Base-by-base conservation (phyloP, 1,284 basidiomycete species). In the Sphaerobolus stellatus region DNA sequence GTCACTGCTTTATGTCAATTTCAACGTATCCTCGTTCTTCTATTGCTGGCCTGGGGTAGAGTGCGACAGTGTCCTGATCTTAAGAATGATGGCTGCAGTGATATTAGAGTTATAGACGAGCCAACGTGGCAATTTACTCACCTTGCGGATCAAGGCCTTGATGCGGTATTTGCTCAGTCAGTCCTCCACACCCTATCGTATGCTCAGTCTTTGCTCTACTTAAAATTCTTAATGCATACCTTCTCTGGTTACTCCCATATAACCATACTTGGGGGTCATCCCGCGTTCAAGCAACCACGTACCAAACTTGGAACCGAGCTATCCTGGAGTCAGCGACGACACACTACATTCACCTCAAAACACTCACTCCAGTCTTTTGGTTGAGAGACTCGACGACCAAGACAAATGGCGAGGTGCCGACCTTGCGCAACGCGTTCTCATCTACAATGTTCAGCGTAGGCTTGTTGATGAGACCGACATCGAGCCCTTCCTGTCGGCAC, bases 381-480 rank as follows among this genome's bases (percentile, higher is more conserved):
- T 90, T 92, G 55, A 88, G 75, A n/a, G 88, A 86, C 72, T 93
- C 91, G 22, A 88, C 90, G 38, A 92, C 82, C 33, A 93, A 79
- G 22, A 92, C 88, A 69, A 92, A 92, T 33, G 78, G 80, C 60
- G 78, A 85, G 24, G 74, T 66, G 18, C 91, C 90, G 51, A 88
- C 79, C 75, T 90, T 89, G 67, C 68, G 78, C 62, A 89, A 81
- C 16, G 84, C 83, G 73, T 88, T 69, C 68, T 93, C 91, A 68
- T 93, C 90, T 16, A 92, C 82, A 40, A 91, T 67, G 69, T 92
- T 92, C 59, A 93, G 73, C 36, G 86, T 88, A 11, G 88, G 76
- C 74, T 93, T 93, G 76, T 92, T 92, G 70, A 93, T 81, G 66
- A 93, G 67, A 29, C 90, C 91, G 52, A 93, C 86, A 63, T 92